These are phyloP conservation scores for Crataegus laevigata DNA, from an alignment of 306 rosid genomes.

Conservation along the genomic window DNA sequence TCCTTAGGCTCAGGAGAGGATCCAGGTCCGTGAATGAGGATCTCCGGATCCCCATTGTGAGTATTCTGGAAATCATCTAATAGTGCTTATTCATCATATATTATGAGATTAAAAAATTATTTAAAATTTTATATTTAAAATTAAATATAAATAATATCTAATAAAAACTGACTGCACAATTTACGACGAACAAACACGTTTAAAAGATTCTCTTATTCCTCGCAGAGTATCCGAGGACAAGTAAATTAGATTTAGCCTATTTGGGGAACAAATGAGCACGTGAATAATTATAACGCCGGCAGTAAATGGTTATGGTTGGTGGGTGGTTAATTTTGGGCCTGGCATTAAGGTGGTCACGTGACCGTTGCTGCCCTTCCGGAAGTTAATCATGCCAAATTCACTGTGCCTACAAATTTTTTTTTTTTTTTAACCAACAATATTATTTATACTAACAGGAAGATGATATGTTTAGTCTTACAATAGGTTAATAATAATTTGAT, in stretches of 20 bases:
- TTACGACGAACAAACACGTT: too few species aligned
- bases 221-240: too few species aligned
- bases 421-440: neutral
- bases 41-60: too few species aligned
- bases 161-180: rapidly evolving
- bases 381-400: conserved; percentile 14
- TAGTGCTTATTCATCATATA: too few species aligned
- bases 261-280: conserved; percentile 10
- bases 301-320: neutral
- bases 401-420: neutral
- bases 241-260: neutral
- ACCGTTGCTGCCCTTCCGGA: neutral
- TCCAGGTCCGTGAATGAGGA: too few species aligned
- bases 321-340: neutral
- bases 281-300: conserved; percentile 18
- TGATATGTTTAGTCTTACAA: rapidly evolving
- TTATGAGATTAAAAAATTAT: rapidly evolving
- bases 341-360: conserved; percentile 17
- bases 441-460: rapidly evolving
- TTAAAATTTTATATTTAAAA: too few species aligned
- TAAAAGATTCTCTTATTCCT: rapidly evolving
- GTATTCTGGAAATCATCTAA: rapidly evolving
- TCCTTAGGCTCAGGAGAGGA: too few species aligned
- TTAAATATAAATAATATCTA: too few species aligned
- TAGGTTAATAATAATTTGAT: rapidly evolving